Evolutionary conservation across 176 grass and related monocot species (phyloP), one percentile per base, ranked within the genome.

Genomic region (Ananas comosus): DNA sequence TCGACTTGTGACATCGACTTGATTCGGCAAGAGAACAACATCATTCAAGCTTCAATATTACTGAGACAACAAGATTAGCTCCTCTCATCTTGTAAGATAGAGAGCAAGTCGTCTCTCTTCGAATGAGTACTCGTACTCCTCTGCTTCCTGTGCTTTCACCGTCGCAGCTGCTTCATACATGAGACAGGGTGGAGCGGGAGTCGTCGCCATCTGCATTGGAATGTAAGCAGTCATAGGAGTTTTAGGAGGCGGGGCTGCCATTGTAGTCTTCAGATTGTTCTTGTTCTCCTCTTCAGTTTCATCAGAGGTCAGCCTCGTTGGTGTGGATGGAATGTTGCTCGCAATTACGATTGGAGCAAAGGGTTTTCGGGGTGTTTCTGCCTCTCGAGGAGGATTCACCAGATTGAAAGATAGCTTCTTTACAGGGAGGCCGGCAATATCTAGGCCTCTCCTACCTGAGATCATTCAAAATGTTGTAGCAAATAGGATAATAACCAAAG

Each of bases 381-480:
- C 22, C 64, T 87, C 81, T 42, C 54, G 70, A n/a, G 64, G 76
- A 70, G 49, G 47, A 29, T 49, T 79, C 70, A 64, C 78, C 22
- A 74, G 28, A 49, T 91, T 95, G 76, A 67, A 91, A 73, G 70
- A 82, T 67, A 87, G 69, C 70, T 90, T 87, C 76, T 74, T 85
- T 25, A 83, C 69, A 3, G 76, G 64, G 69, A 74, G 78, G 57
- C 79, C 67, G 22, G 73, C 72, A 63, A 75, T 76, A 76, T 73
- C 81, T 56, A 80, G 54, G 12, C 79, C 79, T 76, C 82, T 81
- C 57, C 81, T 72, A 49, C 66, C 87, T 96, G 74, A 54, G 81
- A 76, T 12, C 51, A 48, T 22, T 74, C 10, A 61, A n/a, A 61
- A 9, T 61, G 16, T 16, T 19, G 21, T 61, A 1, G 5, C 56